Evolutionary conservation across 139 green algal species (phyloP), one percentile per base, ranked within the genome.

Genomic region (Coelastrella sp.): DNA sequence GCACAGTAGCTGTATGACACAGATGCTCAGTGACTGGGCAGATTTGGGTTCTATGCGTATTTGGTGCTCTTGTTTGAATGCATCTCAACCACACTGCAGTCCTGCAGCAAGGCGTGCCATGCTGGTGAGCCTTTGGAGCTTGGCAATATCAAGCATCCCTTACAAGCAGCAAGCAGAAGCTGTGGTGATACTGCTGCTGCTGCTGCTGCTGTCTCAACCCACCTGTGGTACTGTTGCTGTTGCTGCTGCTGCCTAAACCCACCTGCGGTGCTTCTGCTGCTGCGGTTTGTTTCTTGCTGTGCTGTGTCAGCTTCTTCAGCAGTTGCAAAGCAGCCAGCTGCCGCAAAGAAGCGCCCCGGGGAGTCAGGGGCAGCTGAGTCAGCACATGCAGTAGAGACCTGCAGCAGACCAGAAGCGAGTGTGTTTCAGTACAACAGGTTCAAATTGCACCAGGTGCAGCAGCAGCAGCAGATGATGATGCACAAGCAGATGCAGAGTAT

Each of bases 241-340:
- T n/a, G 6, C 4, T n/a, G 80, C 80, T 72, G 19, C 80, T 8
- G 4, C 15, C 19, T n/a, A 6, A 25, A n/a, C 79, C 19, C 8
- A 85, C 80, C 61, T 87, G 59, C 7, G 63, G 25, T 70, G 81
- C 59, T 56, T 11, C 49, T 82, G 60, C 22, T 61, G 76, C 61
- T 87, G 88, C 35, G 19, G 61, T 3, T 22, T 91, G 89, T 70
- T 79, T 87, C 65, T 65, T 87, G 82, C 49, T 24, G 15, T 76
- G 68, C 27, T 63, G 82, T 70, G 74, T 73, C 24, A 87, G 65
- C 65, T 79, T 79, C 11, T 15, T 68, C 56, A 87, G 25, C 82
- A 87, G 65, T 49, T 27, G 57, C 63, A 87, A 17, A 14, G 82
- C 82, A 14, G 14, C 82, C 27, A 79, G 82, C 59, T 87, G 82